Evolutionary conservation across 768 basidiomycete genomes (phyloP).

Genomic region (Mycena albidolilacea): DNA sequence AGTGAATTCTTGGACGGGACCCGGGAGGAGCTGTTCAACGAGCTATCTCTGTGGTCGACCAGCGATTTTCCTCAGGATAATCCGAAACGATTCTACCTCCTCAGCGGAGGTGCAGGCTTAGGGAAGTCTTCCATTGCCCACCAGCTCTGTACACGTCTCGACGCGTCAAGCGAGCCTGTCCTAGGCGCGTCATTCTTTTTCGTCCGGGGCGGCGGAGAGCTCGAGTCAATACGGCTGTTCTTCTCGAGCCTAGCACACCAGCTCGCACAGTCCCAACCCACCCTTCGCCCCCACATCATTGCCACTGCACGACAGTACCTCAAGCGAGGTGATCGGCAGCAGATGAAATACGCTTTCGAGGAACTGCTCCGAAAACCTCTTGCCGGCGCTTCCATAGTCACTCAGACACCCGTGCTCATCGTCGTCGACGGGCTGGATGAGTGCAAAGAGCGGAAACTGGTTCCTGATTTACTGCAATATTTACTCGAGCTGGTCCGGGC

Average conservation of each 20-base stretch:
- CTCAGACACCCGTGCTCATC: background rate
- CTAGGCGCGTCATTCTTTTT: too few relatives aligned
- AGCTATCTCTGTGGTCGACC: constrained; percentile 7
- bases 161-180: too few relatives aligned
- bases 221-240: background rate
- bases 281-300: constrained; percentile 12
- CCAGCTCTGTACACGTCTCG: too few relatives aligned
- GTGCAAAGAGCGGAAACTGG: constrained; percentile 15
- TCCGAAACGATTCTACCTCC: constrained; percentile 9
- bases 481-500: constrained; percentile 8
- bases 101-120: constrained; percentile 18
- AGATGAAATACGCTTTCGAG: constrained; percentile 18
- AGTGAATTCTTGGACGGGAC: constrained; percentile 2
- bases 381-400: background rate
- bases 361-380: constrained; percentile 7
- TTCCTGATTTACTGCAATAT: background rate
- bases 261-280: constrained; percentile 10
- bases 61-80: background rate
- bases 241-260: constrained; percentile 18
- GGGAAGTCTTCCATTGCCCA: background rate
- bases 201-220: too few relatives aligned
- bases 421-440: constrained; percentile 16
- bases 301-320: background rate
- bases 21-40: constrained; percentile 10
- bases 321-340: background rate